A percentile compares a stretch with the other conserved stretches of the same genome.
Evolutionary conservation across 306 rosid genomes (phyloP).

Genomic region (Comarum palustre): DNA sequence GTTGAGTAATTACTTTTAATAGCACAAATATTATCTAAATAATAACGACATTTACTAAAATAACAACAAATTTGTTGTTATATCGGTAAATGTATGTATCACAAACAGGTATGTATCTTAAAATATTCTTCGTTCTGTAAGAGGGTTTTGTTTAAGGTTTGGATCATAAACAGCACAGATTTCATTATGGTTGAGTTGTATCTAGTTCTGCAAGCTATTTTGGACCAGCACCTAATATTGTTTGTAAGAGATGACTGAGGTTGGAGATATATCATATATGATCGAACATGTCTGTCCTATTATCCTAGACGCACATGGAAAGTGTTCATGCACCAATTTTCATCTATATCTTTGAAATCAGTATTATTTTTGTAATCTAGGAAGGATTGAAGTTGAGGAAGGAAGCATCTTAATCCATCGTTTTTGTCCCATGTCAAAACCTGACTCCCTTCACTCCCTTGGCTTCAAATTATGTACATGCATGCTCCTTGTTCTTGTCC

Average conservation of each 20-base stretch:
- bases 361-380: neutral
- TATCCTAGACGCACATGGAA: conserved; percentile 31
- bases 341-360: neutral
- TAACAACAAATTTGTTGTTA: no score
- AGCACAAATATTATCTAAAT: no score
- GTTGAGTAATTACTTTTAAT: no score
- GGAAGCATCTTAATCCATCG: conserved; percentile 8
- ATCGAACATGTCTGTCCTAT: conserved; percentile 22
- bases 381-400: conserved; percentile 14
- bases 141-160: no score
- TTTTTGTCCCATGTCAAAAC: neutral
- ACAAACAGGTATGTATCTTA: no score
- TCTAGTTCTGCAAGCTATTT: neutral
- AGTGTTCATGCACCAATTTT: conserved; percentile 22
- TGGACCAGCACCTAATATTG: neutral
- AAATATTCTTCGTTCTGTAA: no score
- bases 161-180: no score
- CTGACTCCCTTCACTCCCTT: conserved; percentile 8
- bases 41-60: no score
- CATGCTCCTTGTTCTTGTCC: conserved; percentile 17
- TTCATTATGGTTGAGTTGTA: neutral
- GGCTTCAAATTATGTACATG: conserved; percentile 7
- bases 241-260: conserved; percentile 7
- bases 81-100: no score
- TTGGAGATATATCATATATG: neutral